phyloP scores from a whole-genome alignment of 148 eudicot species.

The Tetragonia tetragonoides region DNA sequence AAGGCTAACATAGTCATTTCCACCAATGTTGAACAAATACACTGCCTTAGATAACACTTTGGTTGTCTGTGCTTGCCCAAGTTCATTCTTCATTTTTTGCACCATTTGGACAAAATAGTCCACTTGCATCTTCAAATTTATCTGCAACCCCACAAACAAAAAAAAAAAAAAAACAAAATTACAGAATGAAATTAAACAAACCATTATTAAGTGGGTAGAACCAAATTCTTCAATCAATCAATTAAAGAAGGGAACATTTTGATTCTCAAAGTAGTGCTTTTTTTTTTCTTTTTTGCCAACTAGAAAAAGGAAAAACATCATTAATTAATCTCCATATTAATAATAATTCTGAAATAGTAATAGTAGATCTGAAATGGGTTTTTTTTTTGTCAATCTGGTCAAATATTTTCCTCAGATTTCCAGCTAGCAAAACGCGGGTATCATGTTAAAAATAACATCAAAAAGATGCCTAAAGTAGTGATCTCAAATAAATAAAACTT shows the following conservation, averaged over 20 bases:
- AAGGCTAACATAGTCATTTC: conserved; percentile 56
- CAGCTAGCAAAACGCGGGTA: conserved; percentile 14
- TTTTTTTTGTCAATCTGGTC: not conserved
- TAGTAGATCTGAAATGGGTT: not conserved
- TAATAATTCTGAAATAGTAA: no score
- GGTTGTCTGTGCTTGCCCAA: conserved; percentile 39
- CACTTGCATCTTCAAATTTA: conserved; percentile 38
- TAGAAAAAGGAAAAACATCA: no score
- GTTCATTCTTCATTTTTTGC: conserved; percentile 34
- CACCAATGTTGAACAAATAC: conserved; percentile 67
- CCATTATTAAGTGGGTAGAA: no score
- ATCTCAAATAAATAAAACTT: not conserved
- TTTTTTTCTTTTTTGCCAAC: no score
- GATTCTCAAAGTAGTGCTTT: no score
- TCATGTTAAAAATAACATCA: conserved; percentile 7
- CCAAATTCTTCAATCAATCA: no score
- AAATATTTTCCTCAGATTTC: not conserved
- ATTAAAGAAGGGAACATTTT: no score
- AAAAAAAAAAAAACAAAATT: not conserved
- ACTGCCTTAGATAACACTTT: conserved; percentile 42
- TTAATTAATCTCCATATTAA: no score
- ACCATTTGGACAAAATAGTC: conserved; percentile 33
- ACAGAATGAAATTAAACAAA: no score
- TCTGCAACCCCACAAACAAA: conserved; percentile 22
- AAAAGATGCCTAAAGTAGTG: conserved; percentile 1